Conservation (phyloP, 1,284 basidiomycete species). For the Pseudozyma sp. region DNA sequence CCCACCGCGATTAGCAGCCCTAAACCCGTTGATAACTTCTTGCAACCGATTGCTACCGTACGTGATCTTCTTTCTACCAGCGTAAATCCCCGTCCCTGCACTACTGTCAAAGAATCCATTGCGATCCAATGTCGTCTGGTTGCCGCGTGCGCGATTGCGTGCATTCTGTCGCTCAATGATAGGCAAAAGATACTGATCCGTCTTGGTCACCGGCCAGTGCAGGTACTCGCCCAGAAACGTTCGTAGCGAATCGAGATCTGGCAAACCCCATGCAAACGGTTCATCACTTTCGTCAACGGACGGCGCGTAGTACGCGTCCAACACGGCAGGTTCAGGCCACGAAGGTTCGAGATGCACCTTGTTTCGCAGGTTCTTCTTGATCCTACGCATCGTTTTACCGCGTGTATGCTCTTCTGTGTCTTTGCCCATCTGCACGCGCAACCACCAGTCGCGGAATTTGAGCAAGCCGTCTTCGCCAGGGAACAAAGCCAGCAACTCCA, state of each 20-base stretch:
- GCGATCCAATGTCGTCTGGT: slow-evolving; percentile 74
- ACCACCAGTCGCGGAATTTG: slow-evolving; percentile 95
- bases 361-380: slow-evolving; percentile 65
- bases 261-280: slow-evolving; percentile 95
- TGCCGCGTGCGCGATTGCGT: slow-evolving; percentile 67
- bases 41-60: slow-evolving; percentile 89
- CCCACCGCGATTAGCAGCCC: slow-evolving; percentile 36
- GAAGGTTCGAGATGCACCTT: slow-evolving; percentile 80
- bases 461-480: slow-evolving; percentile 77
- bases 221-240: slow-evolving; percentile 88
- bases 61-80: slow-evolving; percentile 81
- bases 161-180: slow-evolving; percentile 78
- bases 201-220: slow-evolving; percentile 86
- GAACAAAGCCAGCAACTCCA: slow-evolving; percentile 75
- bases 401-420: slow-evolving; percentile 79
- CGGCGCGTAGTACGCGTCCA: slow-evolving; percentile 88
- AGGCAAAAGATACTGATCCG: slow-evolving; percentile 90
- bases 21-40: slow-evolving; percentile 84
- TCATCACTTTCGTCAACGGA: slow-evolving; percentile 90
- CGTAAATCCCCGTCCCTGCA: slow-evolving; percentile 74
- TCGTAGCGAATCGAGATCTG: slow-evolving; percentile 79
- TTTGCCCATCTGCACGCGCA: slow-evolving; percentile 88
- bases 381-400: slow-evolving; percentile 59
- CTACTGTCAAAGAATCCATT: slow-evolving; percentile 72
- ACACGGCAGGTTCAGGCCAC: slow-evolving; percentile 92